Evolutionary conservation across 177 flowering plant species (phyloP).

Genomic region (Vitis hybrid): DNA sequence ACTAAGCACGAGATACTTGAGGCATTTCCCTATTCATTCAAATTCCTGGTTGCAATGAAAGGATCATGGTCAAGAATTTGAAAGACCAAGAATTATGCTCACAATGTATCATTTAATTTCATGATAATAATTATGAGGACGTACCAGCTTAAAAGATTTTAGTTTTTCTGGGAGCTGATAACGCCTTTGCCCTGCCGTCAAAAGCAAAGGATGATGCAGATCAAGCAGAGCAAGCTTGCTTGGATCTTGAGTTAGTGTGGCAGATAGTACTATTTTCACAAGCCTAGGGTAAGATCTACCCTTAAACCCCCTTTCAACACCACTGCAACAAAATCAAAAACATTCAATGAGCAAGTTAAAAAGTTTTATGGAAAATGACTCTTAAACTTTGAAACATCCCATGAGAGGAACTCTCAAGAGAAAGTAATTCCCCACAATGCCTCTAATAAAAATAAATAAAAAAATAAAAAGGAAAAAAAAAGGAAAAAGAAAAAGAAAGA

Average conservation of each 20-base stretch:
- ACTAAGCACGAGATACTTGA: no score
- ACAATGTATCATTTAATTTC: background rate
- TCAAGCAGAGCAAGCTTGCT: constrained; percentile 89
- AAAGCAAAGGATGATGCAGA: constrained; percentile 80
- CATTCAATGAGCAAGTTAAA: background rate
- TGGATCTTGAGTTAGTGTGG: constrained; percentile 91
- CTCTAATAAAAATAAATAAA: no score
- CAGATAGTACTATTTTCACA: constrained; percentile 84
- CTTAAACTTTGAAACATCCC: background rate
- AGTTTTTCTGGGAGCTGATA: constrained; percentile 77
- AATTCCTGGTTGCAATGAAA: no score
- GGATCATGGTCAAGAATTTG: background rate
- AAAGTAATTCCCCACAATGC: no score
- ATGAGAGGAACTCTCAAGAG: no score
- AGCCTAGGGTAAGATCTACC: constrained; percentile 77
- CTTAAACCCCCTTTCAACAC: constrained; percentile 81
- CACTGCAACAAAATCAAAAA: constrained; percentile 47
- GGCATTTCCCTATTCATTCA: no score
- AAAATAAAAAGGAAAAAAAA: background rate
- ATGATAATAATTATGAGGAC: constrained; percentile 1
- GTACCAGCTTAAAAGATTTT: constrained; percentile 75
- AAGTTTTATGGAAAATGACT: background rate
- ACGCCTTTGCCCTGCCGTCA: constrained; percentile 69
- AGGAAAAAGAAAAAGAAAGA: background rate
- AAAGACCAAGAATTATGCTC: background rate